Conservation (phyloP, 23 red algal species). For the Gracilaria domingensis region DNA sequence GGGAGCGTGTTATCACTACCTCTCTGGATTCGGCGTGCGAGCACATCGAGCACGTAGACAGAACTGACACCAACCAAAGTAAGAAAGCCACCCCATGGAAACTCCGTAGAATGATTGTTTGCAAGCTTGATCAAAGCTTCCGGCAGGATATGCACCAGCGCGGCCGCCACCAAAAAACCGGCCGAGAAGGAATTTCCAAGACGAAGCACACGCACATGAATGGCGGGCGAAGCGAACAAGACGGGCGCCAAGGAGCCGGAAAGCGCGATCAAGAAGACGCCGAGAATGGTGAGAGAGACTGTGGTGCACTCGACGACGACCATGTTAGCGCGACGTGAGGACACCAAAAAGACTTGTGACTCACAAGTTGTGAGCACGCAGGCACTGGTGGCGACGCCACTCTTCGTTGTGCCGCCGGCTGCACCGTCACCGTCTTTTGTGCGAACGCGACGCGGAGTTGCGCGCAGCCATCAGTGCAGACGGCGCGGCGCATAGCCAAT, state of each 20-base stretch:
- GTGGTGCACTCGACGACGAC: not conserved
- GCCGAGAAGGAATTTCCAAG: conserved; percentile 38
- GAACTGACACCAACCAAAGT: not conserved
- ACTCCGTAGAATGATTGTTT: not conserved
- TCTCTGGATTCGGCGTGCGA: not conserved
- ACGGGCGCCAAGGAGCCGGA: not conserved
- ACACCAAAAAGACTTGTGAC: too few relatives aligned
- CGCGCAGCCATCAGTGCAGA: conserved; percentile 1
- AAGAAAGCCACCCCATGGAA: conserved; percentile 2
- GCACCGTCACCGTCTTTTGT: not conserved
- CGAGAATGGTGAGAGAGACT: not conserved
- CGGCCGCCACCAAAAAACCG: conserved; percentile 24
- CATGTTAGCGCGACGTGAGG: too few relatives aligned
- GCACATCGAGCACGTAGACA: conserved; percentile 15
- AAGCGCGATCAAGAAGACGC: conserved; percentile 2
- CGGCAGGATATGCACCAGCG: conserved; percentile 36
- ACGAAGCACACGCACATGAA: not conserved
- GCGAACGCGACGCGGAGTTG: not conserved
- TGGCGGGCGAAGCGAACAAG: not conserved
- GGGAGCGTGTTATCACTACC: not conserved
- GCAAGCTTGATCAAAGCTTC: not conserved
- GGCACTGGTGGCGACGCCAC: conserved; percentile 21
- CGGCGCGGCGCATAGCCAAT: not conserved
- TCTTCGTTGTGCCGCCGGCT: too few relatives aligned
- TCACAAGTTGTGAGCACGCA: not conserved